These are phyloP conservation scores for Albatrellus sp. DNA, from an alignment of 1,284 basidiomycete genomes.

Conservation along the genomic window DNA sequence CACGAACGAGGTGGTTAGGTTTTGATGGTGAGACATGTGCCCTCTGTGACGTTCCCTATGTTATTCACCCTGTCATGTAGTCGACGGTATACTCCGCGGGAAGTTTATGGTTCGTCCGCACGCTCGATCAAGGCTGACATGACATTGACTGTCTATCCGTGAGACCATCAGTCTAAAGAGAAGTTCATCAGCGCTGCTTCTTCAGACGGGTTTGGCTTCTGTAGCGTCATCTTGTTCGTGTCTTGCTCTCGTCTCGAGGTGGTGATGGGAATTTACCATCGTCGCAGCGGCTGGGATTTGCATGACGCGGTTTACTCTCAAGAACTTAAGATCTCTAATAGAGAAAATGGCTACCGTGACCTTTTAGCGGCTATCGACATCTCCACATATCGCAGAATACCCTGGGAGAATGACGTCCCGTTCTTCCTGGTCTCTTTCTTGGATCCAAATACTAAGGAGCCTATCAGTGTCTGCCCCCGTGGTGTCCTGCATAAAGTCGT, in stretches of 20 bases:
- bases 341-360: conserved; percentile 85
- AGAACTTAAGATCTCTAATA: conserved; percentile 86
- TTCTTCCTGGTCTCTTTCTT: conserved; percentile 90
- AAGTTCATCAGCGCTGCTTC: conserved; percentile 87
- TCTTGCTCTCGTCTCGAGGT: background rate
- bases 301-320: conserved; percentile 75
- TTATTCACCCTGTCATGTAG: conserved; percentile 22
- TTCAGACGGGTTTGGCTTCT: conserved; percentile 83
- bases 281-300: conserved; percentile 71
- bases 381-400: conserved; percentile 74
- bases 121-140: background rate
- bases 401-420: conserved; percentile 87
- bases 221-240: conserved; percentile 77
- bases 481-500: conserved; percentile 60
- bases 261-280: background rate
- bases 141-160: background rate
- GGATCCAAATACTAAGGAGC: conserved; percentile 70
- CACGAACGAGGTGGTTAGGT: conserved; percentile 23
- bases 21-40: conserved; percentile 42
- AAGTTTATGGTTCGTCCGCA: conserved; percentile 70
- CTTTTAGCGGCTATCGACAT: conserved; percentile 78
- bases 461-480: conserved; percentile 76
- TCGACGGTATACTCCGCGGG: conserved; percentile 88
- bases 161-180: conserved; percentile 53
- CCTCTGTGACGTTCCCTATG: background rate